Evolutionary conservation across 75 land plant species (phyloP), one percentile per base, ranked within the genome.

Genomic region (Pinus tabuliformis): DNA sequence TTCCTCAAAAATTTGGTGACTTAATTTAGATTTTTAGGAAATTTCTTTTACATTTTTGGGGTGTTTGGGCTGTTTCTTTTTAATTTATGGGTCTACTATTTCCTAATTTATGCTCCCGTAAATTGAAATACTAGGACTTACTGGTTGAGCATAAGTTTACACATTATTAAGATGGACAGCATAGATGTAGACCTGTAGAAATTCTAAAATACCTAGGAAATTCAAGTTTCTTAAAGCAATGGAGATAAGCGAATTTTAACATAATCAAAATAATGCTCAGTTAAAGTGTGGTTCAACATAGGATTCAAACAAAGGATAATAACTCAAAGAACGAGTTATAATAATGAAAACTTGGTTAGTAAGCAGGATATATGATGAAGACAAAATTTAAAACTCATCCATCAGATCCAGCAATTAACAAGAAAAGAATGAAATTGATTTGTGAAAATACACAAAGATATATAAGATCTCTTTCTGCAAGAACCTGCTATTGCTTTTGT

Each of bases 401-500:
- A 22, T 9, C 11, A 61, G 9, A 61, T 22, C 30, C 63, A 61
- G 28, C 9, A 61, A 24, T 12, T 61, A 61, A 22, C 22, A 61
- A 61, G 13, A 13, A 61, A 24, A 22, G 2, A 9, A 61, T 61
- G 63, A 21, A 61, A 22, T 22, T 22, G 11, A 24, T 30, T 61
- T 61, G 11, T 8, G 11, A 61, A 61, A 28, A 61, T 21, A 61
- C n/a, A 61, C 30, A 64, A 64, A 20, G 33, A 36, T 42, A 68
- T 37, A 3, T n/a, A 68, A 68, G 36, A 68, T 68, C 9, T 11
- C 12, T 68, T 49, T 9, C 11, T 62, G 26, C 14, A 66, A 4
- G 39, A 77, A 89, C 93, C 95, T 81, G 95, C 96, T 78, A 94
- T 93, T 42, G 97, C 95, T 79, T 89, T 91, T 49, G 88, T 86